Conservation (phyloP, 495 filamentous ascomycete genomes). For the Saxispiralis lemnorum region DNA sequence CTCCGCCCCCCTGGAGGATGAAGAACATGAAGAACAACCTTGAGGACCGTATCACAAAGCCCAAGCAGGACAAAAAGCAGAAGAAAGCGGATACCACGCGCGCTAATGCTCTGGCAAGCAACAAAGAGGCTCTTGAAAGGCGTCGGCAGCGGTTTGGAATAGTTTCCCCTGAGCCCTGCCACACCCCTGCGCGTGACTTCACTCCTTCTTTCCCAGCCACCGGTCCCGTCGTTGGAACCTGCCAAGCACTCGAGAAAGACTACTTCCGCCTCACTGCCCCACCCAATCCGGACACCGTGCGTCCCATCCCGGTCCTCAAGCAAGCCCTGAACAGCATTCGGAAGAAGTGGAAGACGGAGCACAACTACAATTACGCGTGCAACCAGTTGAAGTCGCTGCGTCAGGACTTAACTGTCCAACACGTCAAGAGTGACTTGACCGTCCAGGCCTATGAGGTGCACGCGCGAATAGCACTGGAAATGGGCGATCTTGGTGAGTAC, state of each 20-base stretch:
- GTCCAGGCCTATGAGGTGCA: constrained; percentile 94
- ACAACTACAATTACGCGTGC: constrained; percentile 93
- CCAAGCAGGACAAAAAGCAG: constrained; percentile 13
- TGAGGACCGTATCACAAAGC: constrained; percentile 55
- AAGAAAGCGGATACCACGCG: constrained; percentile 20
- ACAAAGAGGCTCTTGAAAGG: constrained; percentile 67
- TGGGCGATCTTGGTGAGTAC: constrained; percentile 99
- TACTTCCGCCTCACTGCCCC: constrained; percentile 86
- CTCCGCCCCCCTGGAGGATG: constrained; percentile 59
- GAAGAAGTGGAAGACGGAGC: constrained; percentile 83
- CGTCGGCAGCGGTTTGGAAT: constrained; percentile 69
- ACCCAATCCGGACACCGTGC: constrained; percentile 70
- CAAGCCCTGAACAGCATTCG: constrained; percentile 77
- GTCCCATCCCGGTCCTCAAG: constrained; percentile 62
- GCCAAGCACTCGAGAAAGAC: constrained; percentile 71
- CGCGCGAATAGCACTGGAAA: constrained; percentile 92
- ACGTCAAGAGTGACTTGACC: constrained; percentile 87
- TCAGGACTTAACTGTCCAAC: constrained; percentile 95
- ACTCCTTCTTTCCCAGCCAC: constrained; percentile 31
- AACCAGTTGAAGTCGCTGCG: constrained; percentile 98
- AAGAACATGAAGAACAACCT: constrained; percentile 41
- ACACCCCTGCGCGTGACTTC: too few species aligned
- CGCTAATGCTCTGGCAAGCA: constrained; percentile 54
- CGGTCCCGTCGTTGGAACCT: constrained; percentile 75
- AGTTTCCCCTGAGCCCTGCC: constrained; percentile 7